Evolutionary conservation across 2,329 filamentous ascomycete species (phyloP), one percentile per base, ranked within the genome.

Genomic region (Hyphodiscus sp.): DNA sequence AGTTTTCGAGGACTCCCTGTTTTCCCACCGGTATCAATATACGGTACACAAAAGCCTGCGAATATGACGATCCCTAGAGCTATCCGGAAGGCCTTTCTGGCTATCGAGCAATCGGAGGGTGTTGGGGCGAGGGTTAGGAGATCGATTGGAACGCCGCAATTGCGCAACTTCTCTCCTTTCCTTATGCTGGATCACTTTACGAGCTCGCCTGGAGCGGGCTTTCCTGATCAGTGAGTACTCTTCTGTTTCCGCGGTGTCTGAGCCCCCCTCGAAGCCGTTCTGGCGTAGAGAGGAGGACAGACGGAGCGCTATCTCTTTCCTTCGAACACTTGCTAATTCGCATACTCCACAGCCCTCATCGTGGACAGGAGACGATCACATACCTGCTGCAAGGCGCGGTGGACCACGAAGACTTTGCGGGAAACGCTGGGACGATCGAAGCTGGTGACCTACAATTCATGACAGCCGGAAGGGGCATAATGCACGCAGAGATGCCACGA

Each of bases 401-500:
- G 55, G 90, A 96, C 72, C 91, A 96, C 67, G 91, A 96, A 73
- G 91, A 96, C 70, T 96, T 96, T 63, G 85, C 89, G 1, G 91
- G 91, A 13, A 85, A 94, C 73, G 79, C 79, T 48, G 94, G 92
- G 54, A 94, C 87, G 2, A 89, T 97, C 62, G 79, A 86, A 56
- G 73, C 87, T 0, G 92, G 92, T n/a, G 92, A 96, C 68, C 74
- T 97, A 47, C 92, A 97, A 69, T 97, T 97, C 77, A 97, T 97
- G 94, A 96, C 92, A 0, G 92, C 92, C 1, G 92, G 92, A 3
- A 77, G 80, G 19, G 92, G 92, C 43, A 95, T 97, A 64, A 87
- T 96, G 70, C 94, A 97, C 71, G 89, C 91, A 41, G 92, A 97
- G 73, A 96, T 97, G 91, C 92, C 92, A 10, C 80, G 82, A 51